phyloP scores from a whole-genome alignment of 2,329 filamentous ascomycete genomes.

The Trichophyton mentagrophytes region DNA sequence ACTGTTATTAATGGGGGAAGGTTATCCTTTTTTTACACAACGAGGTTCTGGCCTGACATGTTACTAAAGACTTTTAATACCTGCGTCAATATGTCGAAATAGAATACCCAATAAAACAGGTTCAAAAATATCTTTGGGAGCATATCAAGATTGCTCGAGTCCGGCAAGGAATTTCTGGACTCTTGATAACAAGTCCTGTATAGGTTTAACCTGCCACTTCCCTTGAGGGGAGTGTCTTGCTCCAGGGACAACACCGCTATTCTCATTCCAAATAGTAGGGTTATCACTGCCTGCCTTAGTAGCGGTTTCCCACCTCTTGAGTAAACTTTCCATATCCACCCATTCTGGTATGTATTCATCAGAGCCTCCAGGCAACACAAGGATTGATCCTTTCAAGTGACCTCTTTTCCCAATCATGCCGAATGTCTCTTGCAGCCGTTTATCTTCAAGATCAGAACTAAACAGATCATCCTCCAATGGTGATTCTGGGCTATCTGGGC shows the following conservation, averaged over 20 bases:
- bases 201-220: conserved; percentile 35
- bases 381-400: conserved; percentile 27
- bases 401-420: conserved; percentile 33
- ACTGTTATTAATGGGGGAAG: neutral
- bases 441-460: conserved; percentile 58
- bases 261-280: conserved; percentile 34
- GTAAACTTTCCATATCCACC: conserved; percentile 34
- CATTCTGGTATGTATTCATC: conserved; percentile 35
- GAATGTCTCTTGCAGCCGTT: conserved; percentile 52
- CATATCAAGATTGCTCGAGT: conserved; percentile 13
- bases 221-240: conserved; percentile 40
- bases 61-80: neutral
- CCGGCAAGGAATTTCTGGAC: conserved; percentile 24
- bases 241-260: conserved; percentile 36
- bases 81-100: neutral
- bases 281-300: conserved; percentile 23
- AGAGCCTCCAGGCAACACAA: conserved; percentile 35
- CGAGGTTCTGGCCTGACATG: neutral
- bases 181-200: conserved; percentile 23
- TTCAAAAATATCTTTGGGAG: neutral
- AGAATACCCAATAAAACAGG: neutral
- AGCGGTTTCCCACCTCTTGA: conserved; percentile 33
- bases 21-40: conserved; percentile 1
- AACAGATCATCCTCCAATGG: conserved; percentile 77
- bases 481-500: conserved; percentile 38